phyloP scores from a whole-genome alignment of 2,329 filamentous ascomycete genomes.

The Xylariales sp. region DNA sequence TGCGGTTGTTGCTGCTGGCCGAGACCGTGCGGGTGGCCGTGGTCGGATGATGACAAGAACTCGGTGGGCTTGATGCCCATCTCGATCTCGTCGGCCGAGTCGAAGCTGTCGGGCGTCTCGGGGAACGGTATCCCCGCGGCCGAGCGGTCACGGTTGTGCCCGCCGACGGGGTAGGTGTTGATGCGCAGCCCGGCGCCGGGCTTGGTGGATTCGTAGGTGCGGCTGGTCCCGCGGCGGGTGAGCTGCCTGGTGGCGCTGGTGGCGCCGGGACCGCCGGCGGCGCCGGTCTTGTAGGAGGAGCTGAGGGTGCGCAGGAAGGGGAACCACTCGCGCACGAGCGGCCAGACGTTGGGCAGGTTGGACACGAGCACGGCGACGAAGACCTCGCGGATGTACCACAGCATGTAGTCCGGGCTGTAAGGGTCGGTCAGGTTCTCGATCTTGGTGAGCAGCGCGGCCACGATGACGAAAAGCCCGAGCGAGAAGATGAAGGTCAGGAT shows the following conservation, averaged over 20 bases:
- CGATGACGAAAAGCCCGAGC: constrained; percentile 43
- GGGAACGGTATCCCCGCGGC: neutral
- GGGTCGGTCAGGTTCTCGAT: constrained; percentile 35
- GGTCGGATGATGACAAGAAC: too few relatives aligned
- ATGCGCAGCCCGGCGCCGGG: neutral
- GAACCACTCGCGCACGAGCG: constrained; percentile 36
- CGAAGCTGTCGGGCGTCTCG: constrained; percentile 1
- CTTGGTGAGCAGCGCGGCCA: constrained; percentile 37
- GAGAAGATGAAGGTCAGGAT: constrained; percentile 42
- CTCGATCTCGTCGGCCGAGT: neutral
- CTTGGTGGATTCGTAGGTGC: too few relatives aligned
- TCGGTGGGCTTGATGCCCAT: neutral
- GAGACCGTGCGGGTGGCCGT: neutral
- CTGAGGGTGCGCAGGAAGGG: constrained; percentile 20
- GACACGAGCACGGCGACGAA: constrained; percentile 47
- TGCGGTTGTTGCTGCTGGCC: too few relatives aligned
- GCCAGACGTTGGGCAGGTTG: constrained; percentile 51
- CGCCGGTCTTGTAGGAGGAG: neutral
- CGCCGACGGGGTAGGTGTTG: too few relatives aligned
- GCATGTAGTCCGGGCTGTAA: constrained; percentile 29
- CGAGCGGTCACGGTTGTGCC: neutral
- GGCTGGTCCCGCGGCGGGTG: too few relatives aligned
- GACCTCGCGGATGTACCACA: constrained; percentile 52
- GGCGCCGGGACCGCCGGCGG: neutral
- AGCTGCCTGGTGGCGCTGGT: too few relatives aligned